These are phyloP conservation scores for Amphirosellinia nigrospora DNA, from an alignment of 495 filamentous ascomycete species.

Conservation along the genomic window DNA sequence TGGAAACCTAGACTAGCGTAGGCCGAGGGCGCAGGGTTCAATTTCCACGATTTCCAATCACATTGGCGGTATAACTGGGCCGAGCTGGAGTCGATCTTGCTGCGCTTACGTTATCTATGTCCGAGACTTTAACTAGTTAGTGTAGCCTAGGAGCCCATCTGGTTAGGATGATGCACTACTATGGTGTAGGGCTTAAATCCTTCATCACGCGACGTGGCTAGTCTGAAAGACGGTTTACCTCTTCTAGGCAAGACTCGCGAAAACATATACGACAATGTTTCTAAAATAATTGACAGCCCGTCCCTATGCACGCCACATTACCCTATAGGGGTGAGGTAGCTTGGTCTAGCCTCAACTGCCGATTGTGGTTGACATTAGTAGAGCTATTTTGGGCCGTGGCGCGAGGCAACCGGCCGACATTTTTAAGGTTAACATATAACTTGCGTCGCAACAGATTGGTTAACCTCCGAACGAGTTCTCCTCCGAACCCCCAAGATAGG, in stretches of 20 bases:
- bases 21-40: neutral
- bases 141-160: neutral
- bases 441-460: no score
- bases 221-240: neutral
- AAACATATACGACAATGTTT: neutral
- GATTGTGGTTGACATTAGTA: neutral
- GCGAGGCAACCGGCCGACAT: no score
- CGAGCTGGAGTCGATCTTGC: neutral
- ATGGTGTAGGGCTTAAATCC: slow-evolving; percentile 5
- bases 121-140: neutral
- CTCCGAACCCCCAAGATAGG: no score
- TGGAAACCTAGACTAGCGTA: neutral
- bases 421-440: no score
- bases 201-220: neutral
- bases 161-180: neutral
- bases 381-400: neutral
- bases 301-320: neutral
- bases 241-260: neutral
- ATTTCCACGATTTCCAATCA: neutral
- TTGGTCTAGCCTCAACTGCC: neutral
- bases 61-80: neutral
- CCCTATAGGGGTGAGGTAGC: neutral
- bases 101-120: neutral
- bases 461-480: neutral
- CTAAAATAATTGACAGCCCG: neutral